Percentiles rank a stretch among this genome's conserved stretches.
Conservation (phyloP, 768 basidiomycete species). For the Amyloporia xantha region DNA sequence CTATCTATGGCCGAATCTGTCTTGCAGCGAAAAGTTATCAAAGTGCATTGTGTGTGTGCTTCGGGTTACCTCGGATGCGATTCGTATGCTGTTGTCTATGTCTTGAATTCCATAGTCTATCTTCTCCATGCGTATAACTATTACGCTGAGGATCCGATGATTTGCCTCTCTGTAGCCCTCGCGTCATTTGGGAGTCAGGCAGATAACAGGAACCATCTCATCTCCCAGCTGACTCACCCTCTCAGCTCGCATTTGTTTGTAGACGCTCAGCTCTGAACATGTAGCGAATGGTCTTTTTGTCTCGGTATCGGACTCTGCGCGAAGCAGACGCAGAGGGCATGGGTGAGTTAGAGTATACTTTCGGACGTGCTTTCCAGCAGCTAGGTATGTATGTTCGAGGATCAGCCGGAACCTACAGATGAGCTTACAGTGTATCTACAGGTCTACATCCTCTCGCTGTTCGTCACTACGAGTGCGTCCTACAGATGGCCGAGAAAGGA, state of each 20-base stretch:
- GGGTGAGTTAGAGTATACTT: constrained; percentile 89
- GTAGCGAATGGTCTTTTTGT: constrained; percentile 79
- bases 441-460: constrained; percentile 79
- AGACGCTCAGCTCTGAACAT: not conserved
- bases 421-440: constrained; percentile 25
- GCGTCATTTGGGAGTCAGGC: constrained; percentile 86
- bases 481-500: constrained; percentile 51
- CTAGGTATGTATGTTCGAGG: constrained; percentile 58
- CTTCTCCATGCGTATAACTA: constrained; percentile 84
- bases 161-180: constrained; percentile 77
- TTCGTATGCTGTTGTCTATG: not conserved
- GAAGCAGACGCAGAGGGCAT: constrained; percentile 34
- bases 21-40: constrained; percentile 82
- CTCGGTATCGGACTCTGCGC: constrained; percentile 66
- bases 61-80: not conserved
- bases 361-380: constrained; percentile 87
- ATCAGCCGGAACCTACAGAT: not conserved
- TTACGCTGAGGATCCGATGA: constrained; percentile 74
- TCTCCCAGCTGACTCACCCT: constrained; percentile 50
- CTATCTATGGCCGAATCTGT: constrained; percentile 78
- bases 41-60: constrained; percentile 80
- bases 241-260: constrained; percentile 15
- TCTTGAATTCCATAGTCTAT: constrained; percentile 84
- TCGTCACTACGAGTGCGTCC: constrained; percentile 74
- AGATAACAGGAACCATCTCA: constrained; percentile 88